phyloP scores from a whole-genome alignment of 495 filamentous ascomycete species.

The Trypethelium eluteriae region DNA sequence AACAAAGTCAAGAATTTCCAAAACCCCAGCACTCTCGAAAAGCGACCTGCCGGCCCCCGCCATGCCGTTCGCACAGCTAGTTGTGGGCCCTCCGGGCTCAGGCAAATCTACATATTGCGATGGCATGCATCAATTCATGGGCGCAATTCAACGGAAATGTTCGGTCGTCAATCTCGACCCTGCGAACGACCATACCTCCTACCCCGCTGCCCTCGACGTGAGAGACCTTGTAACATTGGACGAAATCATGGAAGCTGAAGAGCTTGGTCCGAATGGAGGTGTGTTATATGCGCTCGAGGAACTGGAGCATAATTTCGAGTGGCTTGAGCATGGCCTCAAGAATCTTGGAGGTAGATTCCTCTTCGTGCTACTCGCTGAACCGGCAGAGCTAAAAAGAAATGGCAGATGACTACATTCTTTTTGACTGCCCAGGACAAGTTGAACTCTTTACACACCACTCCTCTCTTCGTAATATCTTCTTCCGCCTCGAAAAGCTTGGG shows the following conservation, averaged over 20 bases:
- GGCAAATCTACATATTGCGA: conserved; percentile 98
- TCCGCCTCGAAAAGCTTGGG: conserved; percentile 78
- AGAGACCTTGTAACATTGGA: conserved; percentile 81
- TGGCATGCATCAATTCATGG: conserved; percentile 97
- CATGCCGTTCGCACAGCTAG: conserved; percentile 66
- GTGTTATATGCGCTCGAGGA: conserved; percentile 91
- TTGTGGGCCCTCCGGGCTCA: conserved; percentile 85
- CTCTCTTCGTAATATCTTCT: conserved; percentile 84
- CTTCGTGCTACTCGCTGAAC: neutral
- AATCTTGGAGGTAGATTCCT: conserved; percentile 19
- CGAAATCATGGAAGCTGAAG: conserved; percentile 89
- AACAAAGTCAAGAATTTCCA: no score
- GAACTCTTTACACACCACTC: conserved; percentile 93
- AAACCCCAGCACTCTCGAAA: no score
- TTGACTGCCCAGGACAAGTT: conserved; percentile 94
- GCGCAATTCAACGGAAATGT: conserved; percentile 86
- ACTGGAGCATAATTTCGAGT: conserved; percentile 84
- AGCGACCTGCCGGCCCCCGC: neutral
- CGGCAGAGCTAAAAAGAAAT: neutral
- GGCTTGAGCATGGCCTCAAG: conserved; percentile 62
- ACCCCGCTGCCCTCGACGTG: conserved; percentile 82
- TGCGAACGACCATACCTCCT: conserved; percentile 78
- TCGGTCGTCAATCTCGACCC: conserved; percentile 95
- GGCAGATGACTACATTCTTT: conserved; percentile 82
- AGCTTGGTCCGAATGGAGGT: conserved; percentile 85